Evolutionary conservation across 306 rosid species (phyloP), one percentile per base, ranked within the genome.

Genomic region (Trifolium subterraneum): DNA sequence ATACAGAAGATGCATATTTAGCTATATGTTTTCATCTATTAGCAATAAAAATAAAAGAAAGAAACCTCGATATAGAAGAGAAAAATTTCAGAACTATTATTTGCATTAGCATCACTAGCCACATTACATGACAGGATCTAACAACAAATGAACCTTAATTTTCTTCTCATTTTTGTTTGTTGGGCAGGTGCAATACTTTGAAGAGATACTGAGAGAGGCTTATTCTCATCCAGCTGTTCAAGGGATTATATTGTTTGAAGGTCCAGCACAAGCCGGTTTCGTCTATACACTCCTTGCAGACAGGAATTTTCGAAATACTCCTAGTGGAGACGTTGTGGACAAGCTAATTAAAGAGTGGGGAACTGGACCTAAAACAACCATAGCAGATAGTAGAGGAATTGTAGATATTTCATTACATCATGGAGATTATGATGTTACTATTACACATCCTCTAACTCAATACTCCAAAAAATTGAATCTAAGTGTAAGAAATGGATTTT

Each of bases 171-270:
- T 66, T 10, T 62, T 70, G 61, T 68, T 29, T 72, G 19, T 19
- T 70, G 41, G 38, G 50, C 84, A 93, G 98, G 87, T 84, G 12
- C 60, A 86, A 64, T 73, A 86, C 73, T 82, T 89, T 79, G 97
- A 89, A 71, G 88, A 85, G 64, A 59, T 90, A 64, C 74, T 90
- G 33, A 78, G 89, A 75, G 97, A 93, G 79, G 92, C 60, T 1
- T 93, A 86, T 67, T 77, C 93, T 15, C 93, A 89, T 78, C 93
- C 89, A 42, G 84, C 84, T 1, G 90, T 93, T 25, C 10, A 93
- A 76, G 98, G 98, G 73, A 93, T 93, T 61, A 80, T 93, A 82
- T 85, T 87, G 76, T 93, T 90, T 69, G 71, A 83, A 0, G 98
- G 96, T 69, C 93, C 97, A 69, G 68, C 35, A 50, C 39, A 52